Conservation (phyloP, 768 basidiomycete genomes). For the Mycena haematopus region DNA sequence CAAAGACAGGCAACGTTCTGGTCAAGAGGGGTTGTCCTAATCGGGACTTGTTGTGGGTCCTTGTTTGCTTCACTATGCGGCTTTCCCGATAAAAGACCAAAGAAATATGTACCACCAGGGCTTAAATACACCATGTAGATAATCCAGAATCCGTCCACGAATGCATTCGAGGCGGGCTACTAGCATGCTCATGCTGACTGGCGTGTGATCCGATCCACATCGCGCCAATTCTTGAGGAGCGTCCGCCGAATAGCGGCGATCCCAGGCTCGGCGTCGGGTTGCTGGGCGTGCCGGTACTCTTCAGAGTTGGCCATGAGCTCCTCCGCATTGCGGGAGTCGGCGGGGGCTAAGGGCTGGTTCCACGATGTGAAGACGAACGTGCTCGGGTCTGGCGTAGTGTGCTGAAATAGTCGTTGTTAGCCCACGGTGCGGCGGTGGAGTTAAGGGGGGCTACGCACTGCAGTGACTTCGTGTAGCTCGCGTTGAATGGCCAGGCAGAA, state of each 20-base stretch:
- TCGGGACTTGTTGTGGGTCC: conserved; percentile 23
- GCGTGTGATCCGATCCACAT: conserved; percentile 47
- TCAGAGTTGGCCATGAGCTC: conserved; percentile 50
- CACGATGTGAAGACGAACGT: conserved; percentile 58
- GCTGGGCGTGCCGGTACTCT: conserved; percentile 44
- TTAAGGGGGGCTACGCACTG: conserved; percentile 47
- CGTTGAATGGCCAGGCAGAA: conserved; percentile 72
- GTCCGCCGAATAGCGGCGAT: conserved; percentile 46
- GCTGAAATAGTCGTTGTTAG: conserved; percentile 43
- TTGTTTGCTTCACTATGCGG: no score
- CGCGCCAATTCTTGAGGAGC: conserved; percentile 49
- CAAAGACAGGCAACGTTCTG: not conserved
- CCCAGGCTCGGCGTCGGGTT: conserved; percentile 38
- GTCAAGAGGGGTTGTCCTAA: conserved; percentile 20
- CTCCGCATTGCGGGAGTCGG: conserved; percentile 61
- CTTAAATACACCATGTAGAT: conserved; percentile 8
- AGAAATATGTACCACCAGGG: no score
- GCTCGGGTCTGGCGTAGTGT: conserved; percentile 59
- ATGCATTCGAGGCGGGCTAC: not conserved
- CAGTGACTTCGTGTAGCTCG: conserved; percentile 76
- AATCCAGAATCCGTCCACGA: not conserved
- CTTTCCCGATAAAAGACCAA: no score
- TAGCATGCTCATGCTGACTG: not conserved
- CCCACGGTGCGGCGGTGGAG: conserved; percentile 11
- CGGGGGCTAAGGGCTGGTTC: conserved; percentile 78